Evolutionary conservation across 805 yeast species (phyloP), one percentile per base, ranked within the genome.

Genomic region (Pichia manshurica): DNA sequence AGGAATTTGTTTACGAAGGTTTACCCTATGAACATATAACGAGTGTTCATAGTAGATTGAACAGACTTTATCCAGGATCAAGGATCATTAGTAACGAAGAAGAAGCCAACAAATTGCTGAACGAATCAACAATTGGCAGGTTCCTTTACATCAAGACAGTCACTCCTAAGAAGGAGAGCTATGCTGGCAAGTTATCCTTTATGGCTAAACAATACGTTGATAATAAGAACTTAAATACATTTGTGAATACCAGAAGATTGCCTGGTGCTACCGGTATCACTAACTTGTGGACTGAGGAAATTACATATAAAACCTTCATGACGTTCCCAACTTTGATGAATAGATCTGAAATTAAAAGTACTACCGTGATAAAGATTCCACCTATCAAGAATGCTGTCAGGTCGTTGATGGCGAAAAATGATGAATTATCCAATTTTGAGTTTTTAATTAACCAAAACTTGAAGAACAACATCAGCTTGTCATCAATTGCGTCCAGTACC

Each of bases 311-410:
- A 53, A 85, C 96, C 0, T 69, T 63, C 42, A 74, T 84, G 46
- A 75, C 87, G 7, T 88, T 88, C 81, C 96, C 96, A 22, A 84
- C 95, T 0, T 74, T 88, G 63, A 84, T 87, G 85, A 85, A 87
- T 61, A 74, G 95, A 64, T 78, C 89, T 55, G 93, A 85, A 59
- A 77, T 88, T 54, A 75, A 74, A 51, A 49, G 59, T 3, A 68
- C 75, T 9, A 64, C 62, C 8, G 70, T 72, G 5, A 72, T 74
- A 21, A 82, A 76, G 56, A 66, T 87, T 41, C 84, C 95, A n/a
- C 96, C 96, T 13, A 70, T 87, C 49, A 84, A 86, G 56, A 88
- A 85, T 66, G 96, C 96, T 0, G 70, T 84, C 47, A 73, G 84
- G 54, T 72, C 87, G 3, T 67, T 89, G 48, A 69, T 76, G 40